A percentile compares a stretch with the other conserved stretches of the same genome.
phyloP scores from a whole-genome alignment of 73 alveolate species.

The Paramecium octaurelia region DNA sequence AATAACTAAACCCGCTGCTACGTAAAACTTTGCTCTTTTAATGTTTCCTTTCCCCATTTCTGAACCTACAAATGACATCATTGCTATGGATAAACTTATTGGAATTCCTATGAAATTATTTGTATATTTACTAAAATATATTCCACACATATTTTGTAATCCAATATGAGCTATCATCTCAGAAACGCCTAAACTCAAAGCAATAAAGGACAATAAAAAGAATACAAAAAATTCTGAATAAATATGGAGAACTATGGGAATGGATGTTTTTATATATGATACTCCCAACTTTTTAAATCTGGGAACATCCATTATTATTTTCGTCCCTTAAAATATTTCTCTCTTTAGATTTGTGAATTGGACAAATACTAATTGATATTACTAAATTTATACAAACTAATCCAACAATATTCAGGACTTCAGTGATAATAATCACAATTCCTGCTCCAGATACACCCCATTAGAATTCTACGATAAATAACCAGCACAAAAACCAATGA shows the following conservation, averaged over 20 bases:
- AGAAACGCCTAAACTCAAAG: background rate
- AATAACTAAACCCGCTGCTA: background rate
- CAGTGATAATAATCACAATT: background rate
- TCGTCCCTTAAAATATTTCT: background rate
- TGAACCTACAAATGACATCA: slow-evolving; percentile 9
- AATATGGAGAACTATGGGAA: background rate
- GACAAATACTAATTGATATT: background rate
- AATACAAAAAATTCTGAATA: slow-evolving; percentile 31
- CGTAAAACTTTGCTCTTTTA: background rate
- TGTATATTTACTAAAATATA: background rate
- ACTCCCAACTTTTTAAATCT: background rate
- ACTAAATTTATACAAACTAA: background rate
- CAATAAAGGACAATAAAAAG: background rate
- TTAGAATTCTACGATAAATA: background rate
- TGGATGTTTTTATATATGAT: slow-evolving; percentile 8
- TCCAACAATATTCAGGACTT: background rate
- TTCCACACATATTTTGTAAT: background rate
- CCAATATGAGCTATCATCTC: slow-evolving; percentile 16
- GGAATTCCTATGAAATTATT: background rate
- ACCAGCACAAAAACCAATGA: slow-evolving; percentile 17
- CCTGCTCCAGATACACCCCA: slow-evolving; percentile 39
- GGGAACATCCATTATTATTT: background rate
- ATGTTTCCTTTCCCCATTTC: slow-evolving; percentile 18
- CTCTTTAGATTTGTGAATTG: background rate
- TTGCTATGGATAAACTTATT: background rate